Evolutionary conservation across 768 basidiomycete species (phyloP).

Genomic region (Macrocybe gigantea): DNA sequence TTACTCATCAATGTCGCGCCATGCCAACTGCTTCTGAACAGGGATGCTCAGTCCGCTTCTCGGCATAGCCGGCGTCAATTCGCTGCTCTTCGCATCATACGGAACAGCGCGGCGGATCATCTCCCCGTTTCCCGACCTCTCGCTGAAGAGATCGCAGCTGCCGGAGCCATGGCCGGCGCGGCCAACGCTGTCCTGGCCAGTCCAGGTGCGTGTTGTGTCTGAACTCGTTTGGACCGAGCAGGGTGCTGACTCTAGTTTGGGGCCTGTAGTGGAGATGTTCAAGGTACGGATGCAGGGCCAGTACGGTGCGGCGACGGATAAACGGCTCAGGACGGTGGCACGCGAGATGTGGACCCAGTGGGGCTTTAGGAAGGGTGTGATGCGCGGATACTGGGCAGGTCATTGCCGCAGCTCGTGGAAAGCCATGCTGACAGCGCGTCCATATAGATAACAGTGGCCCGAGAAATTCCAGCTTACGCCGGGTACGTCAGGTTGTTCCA

Average conservation of each 20-base stretch:
- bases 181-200: slow-evolving; percentile 87
- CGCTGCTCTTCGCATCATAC: slow-evolving; percentile 89
- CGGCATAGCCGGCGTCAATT: slow-evolving; percentile 95
- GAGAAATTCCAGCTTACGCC: slow-evolving; percentile 96
- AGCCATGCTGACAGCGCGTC: not conserved
- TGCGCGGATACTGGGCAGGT: slow-evolving; percentile 95
- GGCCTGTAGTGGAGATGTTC: slow-evolving; percentile 83
- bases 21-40: slow-evolving; percentile 16
- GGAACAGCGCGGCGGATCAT: slow-evolving; percentile 74
- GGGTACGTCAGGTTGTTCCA: slow-evolving; percentile 44
- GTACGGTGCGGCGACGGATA: slow-evolving; percentile 77
- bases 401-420: not conserved
- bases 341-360: slow-evolving; percentile 83
- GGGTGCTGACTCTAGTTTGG: not conserved
- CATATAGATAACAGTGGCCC: slow-evolving; percentile 73
- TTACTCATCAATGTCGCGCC: not conserved
- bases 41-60: slow-evolving; percentile 89
- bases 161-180: slow-evolving; percentile 91
- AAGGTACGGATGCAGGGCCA: slow-evolving; percentile 98
- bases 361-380: slow-evolving; percentile 84
- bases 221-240: no score
- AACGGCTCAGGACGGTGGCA: slow-evolving; percentile 65
- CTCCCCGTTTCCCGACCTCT: slow-evolving; percentile 84
- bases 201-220: slow-evolving; percentile 51
- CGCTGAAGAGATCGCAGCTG: slow-evolving; percentile 73